Percentiles rank a stretch among this genome's conserved stretches.
Conservation (phyloP, 225 moss, liverwort and hornwort genomes). For the Pseudisothecium myosuroides region DNA sequence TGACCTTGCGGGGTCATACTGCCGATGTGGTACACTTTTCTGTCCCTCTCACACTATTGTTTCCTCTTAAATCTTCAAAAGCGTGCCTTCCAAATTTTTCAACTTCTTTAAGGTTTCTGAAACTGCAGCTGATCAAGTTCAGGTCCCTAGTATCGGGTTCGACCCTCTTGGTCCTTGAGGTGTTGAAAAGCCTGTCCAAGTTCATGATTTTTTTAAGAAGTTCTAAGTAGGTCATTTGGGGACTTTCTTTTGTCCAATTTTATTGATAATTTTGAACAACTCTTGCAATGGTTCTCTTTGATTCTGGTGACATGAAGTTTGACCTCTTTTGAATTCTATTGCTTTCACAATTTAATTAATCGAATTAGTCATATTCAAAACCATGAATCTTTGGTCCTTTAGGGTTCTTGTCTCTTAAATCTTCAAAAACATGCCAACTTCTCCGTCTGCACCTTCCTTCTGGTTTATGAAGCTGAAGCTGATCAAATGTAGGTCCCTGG, state of each 20-base stretch:
- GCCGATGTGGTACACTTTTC: conserved; percentile 73
- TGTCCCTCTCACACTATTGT: background rate
- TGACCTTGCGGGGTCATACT: conserved; percentile 82
- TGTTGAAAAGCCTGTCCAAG: background rate
- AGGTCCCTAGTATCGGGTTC: background rate
- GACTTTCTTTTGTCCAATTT: background rate
- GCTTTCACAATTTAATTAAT: background rate
- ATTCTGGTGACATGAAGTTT: background rate
- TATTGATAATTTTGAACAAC: background rate
- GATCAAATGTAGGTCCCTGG: background rate
- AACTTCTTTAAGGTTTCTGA: background rate
- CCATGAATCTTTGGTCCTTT: background rate
- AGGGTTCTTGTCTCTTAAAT: background rate
- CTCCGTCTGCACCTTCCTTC: background rate
- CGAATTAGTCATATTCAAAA: background rate
- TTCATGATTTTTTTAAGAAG: background rate
- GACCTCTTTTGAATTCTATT: background rate
- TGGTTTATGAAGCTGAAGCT: background rate
- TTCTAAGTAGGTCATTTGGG: background rate
- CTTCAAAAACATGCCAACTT: background rate
- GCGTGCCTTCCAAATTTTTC: background rate
- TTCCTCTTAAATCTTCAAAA: background rate
- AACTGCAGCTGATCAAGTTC: background rate
- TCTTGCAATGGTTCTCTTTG: background rate
- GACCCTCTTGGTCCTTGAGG: background rate